Evolutionary conservation across 2,329 filamentous ascomycete species (phyloP).

Genomic region (Paecilomyces formosus): DNA sequence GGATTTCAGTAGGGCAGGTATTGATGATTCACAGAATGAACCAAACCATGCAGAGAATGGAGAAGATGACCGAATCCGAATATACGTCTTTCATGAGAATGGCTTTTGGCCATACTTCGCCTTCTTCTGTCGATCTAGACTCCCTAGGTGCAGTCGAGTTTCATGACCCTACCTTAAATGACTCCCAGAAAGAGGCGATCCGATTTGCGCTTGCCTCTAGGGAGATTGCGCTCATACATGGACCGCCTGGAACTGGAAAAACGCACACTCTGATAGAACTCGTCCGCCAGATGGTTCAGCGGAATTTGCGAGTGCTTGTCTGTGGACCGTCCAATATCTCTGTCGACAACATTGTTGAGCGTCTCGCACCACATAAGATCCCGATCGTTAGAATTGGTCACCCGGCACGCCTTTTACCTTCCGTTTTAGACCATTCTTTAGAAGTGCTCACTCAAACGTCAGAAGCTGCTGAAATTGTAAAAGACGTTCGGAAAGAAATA

Average conservation of each 20-base stretch:
- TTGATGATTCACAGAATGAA: constrained; percentile 43
- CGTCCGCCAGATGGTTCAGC: constrained; percentile 79
- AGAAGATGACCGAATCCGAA: constrained; percentile 48
- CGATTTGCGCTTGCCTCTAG: constrained; percentile 75
- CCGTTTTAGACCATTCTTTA: constrained; percentile 80
- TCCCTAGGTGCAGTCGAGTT: constrained; percentile 43
- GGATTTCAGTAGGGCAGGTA: not conserved
- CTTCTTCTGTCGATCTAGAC: constrained; percentile 43
- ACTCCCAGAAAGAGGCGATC: constrained; percentile 57
- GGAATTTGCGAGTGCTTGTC: constrained; percentile 70
- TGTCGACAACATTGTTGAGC: constrained; percentile 96
- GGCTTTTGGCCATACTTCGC: constrained; percentile 52
- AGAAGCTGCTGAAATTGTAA: constrained; percentile 80
- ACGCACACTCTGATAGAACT: constrained; percentile 94
- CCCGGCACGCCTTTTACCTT: constrained; percentile 80
- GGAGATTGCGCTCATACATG: constrained; percentile 86
- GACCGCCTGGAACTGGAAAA: constrained; percentile 92
- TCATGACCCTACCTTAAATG: constrained; percentile 50
- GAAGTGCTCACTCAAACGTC: constrained; percentile 87
- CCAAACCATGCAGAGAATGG: constrained; percentile 54
- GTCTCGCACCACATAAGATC: constrained; percentile 74
- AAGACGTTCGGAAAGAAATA: constrained; percentile 86
- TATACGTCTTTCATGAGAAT: constrained; percentile 53
- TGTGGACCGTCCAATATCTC: constrained; percentile 96
- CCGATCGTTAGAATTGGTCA: constrained; percentile 87